Percentiles rank a stretch among this genome's conserved stretches.
phyloP scores from a whole-genome alignment of 2,329 filamentous ascomycete genomes.

The Raffaelea arxii region DNA sequence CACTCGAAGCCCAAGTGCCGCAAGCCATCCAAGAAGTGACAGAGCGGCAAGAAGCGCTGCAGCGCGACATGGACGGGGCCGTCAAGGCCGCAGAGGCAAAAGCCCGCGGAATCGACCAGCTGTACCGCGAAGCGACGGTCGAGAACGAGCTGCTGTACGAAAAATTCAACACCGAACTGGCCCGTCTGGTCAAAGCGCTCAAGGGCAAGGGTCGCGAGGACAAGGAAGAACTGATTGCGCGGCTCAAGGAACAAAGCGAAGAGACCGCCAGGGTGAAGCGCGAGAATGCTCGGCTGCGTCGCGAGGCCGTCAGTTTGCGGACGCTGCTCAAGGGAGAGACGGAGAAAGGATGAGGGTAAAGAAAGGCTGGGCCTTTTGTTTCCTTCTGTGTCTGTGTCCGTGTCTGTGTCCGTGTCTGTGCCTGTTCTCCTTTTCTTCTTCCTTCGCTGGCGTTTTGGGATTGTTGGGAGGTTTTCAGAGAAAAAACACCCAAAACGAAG shows the following conservation, averaged over 20 bases:
- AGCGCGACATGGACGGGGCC: slow-evolving; percentile 61
- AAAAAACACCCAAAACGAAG: no score
- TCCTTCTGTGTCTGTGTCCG: not conserved
- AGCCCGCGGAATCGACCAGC: slow-evolving; percentile 71
- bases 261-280: slow-evolving; percentile 70
- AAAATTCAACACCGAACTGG: slow-evolving; percentile 83
- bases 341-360: slow-evolving; percentile 10
- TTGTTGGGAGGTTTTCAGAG: no score
- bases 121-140: slow-evolving; percentile 77
- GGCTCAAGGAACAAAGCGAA: slow-evolving; percentile 64
- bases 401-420: not conserved
- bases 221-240: slow-evolving; percentile 65
- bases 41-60: slow-evolving; percentile 52
- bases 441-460: slow-evolving; percentile 19
- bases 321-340: slow-evolving; percentile 38
- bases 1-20: slow-evolving; percentile 60
- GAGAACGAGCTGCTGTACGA: slow-evolving; percentile 93
- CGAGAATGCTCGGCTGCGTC: slow-evolving; percentile 74
- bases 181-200: slow-evolving; percentile 69
- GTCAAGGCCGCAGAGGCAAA: slow-evolving; percentile 69
- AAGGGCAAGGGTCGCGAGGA: slow-evolving; percentile 64
- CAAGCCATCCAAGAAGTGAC: slow-evolving; percentile 47
- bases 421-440: not conserved
- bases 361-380: not conserved
- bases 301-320: slow-evolving; percentile 67